These are phyloP conservation scores for Polytrichum formosum DNA, from an alignment of 225 moss, liverwort and hornwort species.

Conservation along the genomic window DNA sequence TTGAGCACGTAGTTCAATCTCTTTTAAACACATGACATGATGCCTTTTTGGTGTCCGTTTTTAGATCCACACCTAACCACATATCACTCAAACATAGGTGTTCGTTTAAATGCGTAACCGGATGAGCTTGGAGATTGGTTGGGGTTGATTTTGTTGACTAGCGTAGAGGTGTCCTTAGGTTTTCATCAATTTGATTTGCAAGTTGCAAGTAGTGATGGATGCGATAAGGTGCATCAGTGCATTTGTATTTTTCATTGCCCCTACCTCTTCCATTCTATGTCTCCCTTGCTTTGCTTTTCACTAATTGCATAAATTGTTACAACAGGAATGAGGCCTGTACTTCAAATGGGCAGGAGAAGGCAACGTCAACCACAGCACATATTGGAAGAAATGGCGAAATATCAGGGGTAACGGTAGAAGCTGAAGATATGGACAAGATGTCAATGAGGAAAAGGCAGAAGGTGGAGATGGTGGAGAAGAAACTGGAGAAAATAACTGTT, in stretches of 20 bases:
- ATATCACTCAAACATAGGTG: no score
- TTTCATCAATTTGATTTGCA: background rate
- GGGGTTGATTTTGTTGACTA: no score
- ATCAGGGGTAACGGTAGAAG: slow-evolving; percentile 13
- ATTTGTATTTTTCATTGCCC: background rate
- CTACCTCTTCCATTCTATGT: background rate
- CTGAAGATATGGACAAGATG: slow-evolving; percentile 15
- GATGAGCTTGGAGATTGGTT: no score
- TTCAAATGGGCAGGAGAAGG: slow-evolving; percentile 27
- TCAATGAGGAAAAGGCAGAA: slow-evolving; percentile 50
- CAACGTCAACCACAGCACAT: slow-evolving; percentile 18
- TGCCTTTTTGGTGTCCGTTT: no score
- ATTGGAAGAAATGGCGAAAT: slow-evolving; percentile 20
- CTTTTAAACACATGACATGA: no score
- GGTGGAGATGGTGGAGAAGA: slow-evolving; percentile 24
- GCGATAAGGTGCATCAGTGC: background rate
- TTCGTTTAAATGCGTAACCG: no score
- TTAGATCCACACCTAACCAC: no score
- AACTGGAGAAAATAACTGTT: no score
- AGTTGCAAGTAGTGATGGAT: background rate
- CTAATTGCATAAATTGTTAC: background rate
- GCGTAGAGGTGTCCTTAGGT: background rate
- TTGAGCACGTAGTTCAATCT: no score
- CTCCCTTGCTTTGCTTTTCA: background rate
- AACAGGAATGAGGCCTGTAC: slow-evolving; percentile 32